Conservation (phyloP, 176 grass and related monocot species). For the Hordeum marinum region DNA sequence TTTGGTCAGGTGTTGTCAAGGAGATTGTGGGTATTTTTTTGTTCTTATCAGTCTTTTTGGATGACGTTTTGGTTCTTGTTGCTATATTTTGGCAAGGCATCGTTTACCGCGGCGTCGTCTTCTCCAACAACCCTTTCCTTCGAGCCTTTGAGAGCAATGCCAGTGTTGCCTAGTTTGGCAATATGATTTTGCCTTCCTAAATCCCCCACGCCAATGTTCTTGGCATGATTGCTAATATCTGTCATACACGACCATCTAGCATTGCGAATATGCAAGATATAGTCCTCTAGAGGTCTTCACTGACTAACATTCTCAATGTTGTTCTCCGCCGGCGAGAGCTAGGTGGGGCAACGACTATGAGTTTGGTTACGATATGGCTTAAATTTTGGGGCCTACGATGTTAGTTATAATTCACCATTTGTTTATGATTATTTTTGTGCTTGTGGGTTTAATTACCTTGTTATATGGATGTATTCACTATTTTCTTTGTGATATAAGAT, state of each 20-base stretch:
- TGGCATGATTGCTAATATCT: not conserved
- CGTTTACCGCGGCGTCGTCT: not conserved
- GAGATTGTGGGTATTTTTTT: not conserved
- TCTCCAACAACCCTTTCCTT: not conserved
- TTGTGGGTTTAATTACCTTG: not conserved
- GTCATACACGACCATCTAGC: not conserved
- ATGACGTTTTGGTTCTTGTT: not conserved
- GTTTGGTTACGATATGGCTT: not conserved
- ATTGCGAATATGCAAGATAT: not conserved
- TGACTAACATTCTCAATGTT: not conserved
- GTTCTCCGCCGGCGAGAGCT: not conserved
- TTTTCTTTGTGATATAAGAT: no score
- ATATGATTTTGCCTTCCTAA: not conserved
- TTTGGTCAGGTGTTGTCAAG: not conserved
- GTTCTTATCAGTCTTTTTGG: not conserved
- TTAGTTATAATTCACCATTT: not conserved
- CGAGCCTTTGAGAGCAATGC: not conserved
- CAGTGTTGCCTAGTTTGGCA: not conserved
- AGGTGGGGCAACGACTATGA: no score
- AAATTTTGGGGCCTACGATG: not conserved
- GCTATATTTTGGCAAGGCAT: not conserved
- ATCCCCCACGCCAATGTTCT: not conserved
- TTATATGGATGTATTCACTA: no score
- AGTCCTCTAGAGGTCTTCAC: not conserved
- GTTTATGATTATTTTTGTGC: not conserved